These are phyloP conservation scores for Canariomyces notabilis DNA, from an alignment of 2,329 filamentous ascomycete species.

Conservation along the genomic window DNA sequence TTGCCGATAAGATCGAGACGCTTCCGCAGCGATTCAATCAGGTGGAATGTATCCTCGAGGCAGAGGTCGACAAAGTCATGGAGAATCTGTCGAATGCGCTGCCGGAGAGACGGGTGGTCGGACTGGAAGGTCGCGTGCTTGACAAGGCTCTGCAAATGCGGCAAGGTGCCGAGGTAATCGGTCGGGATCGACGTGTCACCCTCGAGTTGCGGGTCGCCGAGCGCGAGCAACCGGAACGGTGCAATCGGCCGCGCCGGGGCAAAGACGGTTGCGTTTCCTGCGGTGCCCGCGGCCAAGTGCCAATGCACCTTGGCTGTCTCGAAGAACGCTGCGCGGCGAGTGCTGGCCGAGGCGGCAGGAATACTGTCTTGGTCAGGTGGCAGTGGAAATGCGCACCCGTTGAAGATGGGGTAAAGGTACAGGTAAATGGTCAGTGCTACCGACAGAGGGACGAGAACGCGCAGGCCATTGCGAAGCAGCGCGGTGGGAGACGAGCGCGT, in stretches of 20 bases:
- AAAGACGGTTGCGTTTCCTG: conserved; percentile 21
- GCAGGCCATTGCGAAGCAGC: conserved; percentile 52
- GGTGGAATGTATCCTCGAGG: conserved; percentile 63
- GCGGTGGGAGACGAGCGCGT: conserved; percentile 39
- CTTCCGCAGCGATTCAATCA: conserved; percentile 67
- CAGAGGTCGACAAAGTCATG: conserved; percentile 59
- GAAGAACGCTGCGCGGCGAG: conserved; percentile 30
- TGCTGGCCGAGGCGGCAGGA: conserved; percentile 4
- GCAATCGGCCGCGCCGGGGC: conserved; percentile 39
- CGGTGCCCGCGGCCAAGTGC: conserved; percentile 21
- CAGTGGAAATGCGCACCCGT: conserved; percentile 72
- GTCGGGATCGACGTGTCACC: conserved; percentile 79
- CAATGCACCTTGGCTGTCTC: conserved; percentile 41
- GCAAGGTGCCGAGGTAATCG: conserved; percentile 47
- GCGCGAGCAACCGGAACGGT: conserved; percentile 79
- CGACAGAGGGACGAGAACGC: conserved; percentile 59
- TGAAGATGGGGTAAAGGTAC: conserved; percentile 81
- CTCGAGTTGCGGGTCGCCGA: conserved; percentile 91
- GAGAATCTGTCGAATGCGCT: conserved; percentile 47
- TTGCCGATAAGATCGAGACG: conserved; percentile 85
- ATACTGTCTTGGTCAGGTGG: conserved; percentile 30
- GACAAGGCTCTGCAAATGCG: conserved; percentile 45
- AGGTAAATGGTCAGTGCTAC: conserved; percentile 69
- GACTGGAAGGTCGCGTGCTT: conserved; percentile 45
- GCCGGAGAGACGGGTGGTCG: conserved; percentile 42